phyloP scores from a whole-genome alignment of 164 flowering plant genomes.

The Vitis rotundifolia region DNA sequence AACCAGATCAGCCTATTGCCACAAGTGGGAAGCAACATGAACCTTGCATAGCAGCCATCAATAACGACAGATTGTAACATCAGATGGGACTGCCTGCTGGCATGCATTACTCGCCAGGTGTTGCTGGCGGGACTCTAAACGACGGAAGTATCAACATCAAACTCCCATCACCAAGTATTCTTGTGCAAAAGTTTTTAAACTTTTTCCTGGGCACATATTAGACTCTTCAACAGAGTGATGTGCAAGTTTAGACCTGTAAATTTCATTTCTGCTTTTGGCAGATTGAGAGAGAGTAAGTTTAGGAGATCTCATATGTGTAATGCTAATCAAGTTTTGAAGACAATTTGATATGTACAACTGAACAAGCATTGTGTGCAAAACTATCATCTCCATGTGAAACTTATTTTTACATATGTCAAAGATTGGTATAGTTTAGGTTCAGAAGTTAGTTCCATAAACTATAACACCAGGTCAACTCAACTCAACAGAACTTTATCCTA shows the following conservation, averaged over 20 bases:
- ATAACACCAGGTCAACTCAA: too few species aligned
- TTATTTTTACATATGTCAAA: too few species aligned
- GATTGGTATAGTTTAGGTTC: too few species aligned
- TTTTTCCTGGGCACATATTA: neutral
- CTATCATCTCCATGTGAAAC: too few species aligned
- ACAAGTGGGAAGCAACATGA: neutral
- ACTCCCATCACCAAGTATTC: neutral
- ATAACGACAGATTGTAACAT: neutral
- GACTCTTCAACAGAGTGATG: neutral
- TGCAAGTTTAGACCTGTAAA: too few species aligned
- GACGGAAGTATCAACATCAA: neutral
- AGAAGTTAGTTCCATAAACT: too few species aligned
- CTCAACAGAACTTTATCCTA: too few species aligned
- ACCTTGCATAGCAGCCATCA: neutral
- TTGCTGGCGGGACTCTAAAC: neutral
- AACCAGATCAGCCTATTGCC: neutral
- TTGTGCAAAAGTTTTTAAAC: neutral
- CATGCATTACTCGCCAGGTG: neutral
- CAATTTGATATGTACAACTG: too few species aligned
- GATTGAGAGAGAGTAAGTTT: neutral
- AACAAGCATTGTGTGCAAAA: too few species aligned
- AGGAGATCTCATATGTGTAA: neutral
- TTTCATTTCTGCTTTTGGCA: neutral
- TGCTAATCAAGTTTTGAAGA: too few species aligned
- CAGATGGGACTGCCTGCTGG: neutral